Percentiles rank a stretch among this genome's conserved stretches.
Evolutionary conservation across 73 alveolate genomes (phyloP).

Genomic region (Stentor roeselii): DNA sequence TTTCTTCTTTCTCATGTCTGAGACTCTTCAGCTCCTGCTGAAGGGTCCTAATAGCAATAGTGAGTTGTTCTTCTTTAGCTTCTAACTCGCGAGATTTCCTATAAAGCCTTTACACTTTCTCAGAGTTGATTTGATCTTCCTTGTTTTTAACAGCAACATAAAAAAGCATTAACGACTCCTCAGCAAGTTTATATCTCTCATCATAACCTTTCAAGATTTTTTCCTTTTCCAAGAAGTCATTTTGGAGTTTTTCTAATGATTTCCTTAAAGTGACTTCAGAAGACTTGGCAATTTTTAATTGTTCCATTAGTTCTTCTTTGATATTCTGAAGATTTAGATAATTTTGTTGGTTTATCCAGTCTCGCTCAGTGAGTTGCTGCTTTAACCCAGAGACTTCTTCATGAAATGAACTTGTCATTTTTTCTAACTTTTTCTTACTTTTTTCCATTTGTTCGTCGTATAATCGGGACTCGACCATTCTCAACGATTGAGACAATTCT

Average conservation of each 20-base stretch:
- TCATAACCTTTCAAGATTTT: neutral
- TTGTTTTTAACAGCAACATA: neutral
- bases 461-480: neutral
- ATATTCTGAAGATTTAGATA: neutral
- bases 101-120: neutral
- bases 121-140: constrained; percentile 8
- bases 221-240: neutral
- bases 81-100: neutral
- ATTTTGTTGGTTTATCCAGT: neutral
- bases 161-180: neutral
- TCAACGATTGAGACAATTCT: neutral
- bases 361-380: neutral
- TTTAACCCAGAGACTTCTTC: neutral
- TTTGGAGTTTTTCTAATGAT: neutral
- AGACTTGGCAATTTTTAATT: neutral
- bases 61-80: neutral
- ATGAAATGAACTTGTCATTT: neutral
- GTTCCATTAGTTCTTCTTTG: neutral
- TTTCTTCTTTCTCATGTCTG: neutral
- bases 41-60: neutral
- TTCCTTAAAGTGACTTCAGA: neutral
- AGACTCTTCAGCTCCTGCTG: neutral
- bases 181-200: neutral
- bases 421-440: constrained; percentile 2
- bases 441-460: neutral